These are phyloP conservation scores for Wickerhamiella azymoides DNA, from an alignment of 805 yeast genomes.

Conservation along the genomic window DNA sequence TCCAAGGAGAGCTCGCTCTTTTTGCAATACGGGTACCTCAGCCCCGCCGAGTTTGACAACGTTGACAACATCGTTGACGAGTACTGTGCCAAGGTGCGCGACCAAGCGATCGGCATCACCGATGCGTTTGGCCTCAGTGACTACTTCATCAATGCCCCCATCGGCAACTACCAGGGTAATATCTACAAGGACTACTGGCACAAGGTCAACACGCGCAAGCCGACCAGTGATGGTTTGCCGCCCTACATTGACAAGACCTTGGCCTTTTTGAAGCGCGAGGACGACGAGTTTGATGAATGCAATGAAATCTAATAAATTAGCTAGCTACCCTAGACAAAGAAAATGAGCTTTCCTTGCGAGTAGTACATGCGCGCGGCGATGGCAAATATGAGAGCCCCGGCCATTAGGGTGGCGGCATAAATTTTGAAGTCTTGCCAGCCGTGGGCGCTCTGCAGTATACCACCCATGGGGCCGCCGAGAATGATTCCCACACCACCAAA, in stretches of 20 bases:
- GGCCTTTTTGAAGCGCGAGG: constrained; percentile 22
- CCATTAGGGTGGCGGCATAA: constrained; percentile 5
- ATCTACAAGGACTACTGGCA: constrained; percentile 65
- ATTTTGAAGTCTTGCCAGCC: constrained; percentile 18
- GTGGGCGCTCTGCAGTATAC: constrained; percentile 16
- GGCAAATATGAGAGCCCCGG: neutral
- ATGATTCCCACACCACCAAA: constrained; percentile 37
- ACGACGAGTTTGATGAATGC: constrained; percentile 11
- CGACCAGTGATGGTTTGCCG: constrained; percentile 35
- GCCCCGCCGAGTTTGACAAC: constrained; percentile 34
- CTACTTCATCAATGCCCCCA: constrained; percentile 64
- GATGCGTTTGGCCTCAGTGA: constrained; percentile 78
- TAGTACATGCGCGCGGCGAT: neutral
- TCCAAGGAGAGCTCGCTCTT: constrained; percentile 62
- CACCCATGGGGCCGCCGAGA: constrained; percentile 23
- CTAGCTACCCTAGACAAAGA: neutral
- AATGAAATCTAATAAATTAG: constrained; percentile 11
- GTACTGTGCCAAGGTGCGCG: constrained; percentile 41
- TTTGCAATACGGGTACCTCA: constrained; percentile 46
- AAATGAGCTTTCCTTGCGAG: neutral
- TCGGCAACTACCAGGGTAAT: constrained; percentile 72
- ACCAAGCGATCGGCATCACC: constrained; percentile 61
- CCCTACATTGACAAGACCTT: constrained; percentile 32
- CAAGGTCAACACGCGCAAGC: constrained; percentile 41
- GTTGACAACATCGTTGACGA: constrained; percentile 32